A percentile compares a stretch with the other conserved stretches of the same genome.
These are phyloP conservation scores for Cladobotryum protrusum DNA, from an alignment of 2,329 filamentous ascomycete species.

Conservation along the genomic window DNA sequence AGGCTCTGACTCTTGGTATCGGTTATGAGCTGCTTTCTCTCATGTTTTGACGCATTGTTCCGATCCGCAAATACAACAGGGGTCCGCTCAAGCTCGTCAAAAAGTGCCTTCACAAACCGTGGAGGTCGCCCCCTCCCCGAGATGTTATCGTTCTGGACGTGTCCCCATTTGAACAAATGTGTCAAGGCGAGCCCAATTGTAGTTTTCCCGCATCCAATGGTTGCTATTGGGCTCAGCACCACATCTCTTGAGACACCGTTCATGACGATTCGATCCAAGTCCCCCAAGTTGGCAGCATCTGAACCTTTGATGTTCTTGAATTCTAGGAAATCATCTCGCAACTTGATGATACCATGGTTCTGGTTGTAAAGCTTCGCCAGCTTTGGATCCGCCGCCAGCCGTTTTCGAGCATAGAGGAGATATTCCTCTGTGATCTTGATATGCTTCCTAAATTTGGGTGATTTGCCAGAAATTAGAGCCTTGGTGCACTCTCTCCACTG, in stretches of 20 bases:
- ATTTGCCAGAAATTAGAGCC: conserved; percentile 67
- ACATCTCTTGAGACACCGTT: conserved; percentile 59
- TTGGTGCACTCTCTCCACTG: conserved; percentile 99
- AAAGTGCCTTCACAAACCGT: conserved; percentile 67
- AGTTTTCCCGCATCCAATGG: conserved; percentile 95
- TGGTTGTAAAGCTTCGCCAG: conserved; percentile 67
- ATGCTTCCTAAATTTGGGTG: conserved; percentile 80
- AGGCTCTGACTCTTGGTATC: conserved; percentile 62
- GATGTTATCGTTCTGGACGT: conserved; percentile 96
- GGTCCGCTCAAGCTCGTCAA: conserved; percentile 55
- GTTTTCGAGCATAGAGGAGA: conserved; percentile 69
- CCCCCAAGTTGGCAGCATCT: conserved; percentile 76
- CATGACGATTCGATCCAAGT: conserved; percentile 38
- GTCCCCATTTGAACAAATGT: conserved; percentile 84
- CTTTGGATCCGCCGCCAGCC: conserved; percentile 61
- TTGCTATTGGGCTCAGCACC: conserved; percentile 84
- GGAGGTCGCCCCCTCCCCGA: conserved; percentile 69
- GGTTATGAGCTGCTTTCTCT: conserved; percentile 79
- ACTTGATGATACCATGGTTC: conserved; percentile 91
- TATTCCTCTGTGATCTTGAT: conserved; percentile 87
- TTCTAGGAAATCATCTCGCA: conserved; percentile 81
- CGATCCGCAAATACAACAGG: conserved; percentile 83
- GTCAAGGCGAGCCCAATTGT: conserved; percentile 77
- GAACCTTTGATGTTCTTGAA: conserved; percentile 80
- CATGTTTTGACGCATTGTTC: conserved; percentile 86